Percentiles rank a stretch among this genome's conserved stretches.
Evolutionary conservation across 2,329 filamentous ascomycete species (phyloP).

Genomic region (Talaromyces sp.): DNA sequence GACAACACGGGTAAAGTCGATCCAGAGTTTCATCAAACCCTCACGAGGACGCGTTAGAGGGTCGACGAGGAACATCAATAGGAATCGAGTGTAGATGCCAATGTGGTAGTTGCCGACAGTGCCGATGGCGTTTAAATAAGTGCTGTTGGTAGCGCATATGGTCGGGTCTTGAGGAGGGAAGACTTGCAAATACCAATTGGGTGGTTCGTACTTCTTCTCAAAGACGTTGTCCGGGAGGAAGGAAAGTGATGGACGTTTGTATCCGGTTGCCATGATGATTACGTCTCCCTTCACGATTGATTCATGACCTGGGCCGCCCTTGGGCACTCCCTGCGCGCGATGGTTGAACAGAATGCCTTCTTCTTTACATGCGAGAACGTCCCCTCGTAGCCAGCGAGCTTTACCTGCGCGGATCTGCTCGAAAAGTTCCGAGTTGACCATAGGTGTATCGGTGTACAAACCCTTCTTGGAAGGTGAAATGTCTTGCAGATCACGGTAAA

Average conservation of each 20-base stretch:
- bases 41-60: conserved; percentile 69
- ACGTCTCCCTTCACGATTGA: conserved; percentile 70
- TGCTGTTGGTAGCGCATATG: conserved; percentile 79
- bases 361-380: conserved; percentile 66
- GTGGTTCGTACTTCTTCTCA: conserved; percentile 69
- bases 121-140: conserved; percentile 76
- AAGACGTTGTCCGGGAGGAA: conserved; percentile 76
- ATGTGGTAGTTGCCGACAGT: conserved; percentile 87
- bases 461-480: conserved; percentile 69
- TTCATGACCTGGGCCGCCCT: conserved; percentile 69
- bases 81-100: conserved; percentile 80
- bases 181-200: conserved; percentile 85
- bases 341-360: conserved; percentile 69
- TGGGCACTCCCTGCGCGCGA: conserved; percentile 68
- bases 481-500: conserved; percentile 77
- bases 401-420: conserved; percentile 68
- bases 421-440: conserved; percentile 83
- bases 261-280: conserved; percentile 81
- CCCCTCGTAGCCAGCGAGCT: conserved; percentile 77
- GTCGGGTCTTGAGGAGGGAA: conserved; percentile 74
- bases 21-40: conserved; percentile 80
- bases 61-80: conserved; percentile 83
- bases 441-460: conserved; percentile 79
- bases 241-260: conserved; percentile 67
- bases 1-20: conserved; percentile 74